phyloP scores from a whole-genome alignment of 2,329 filamentous ascomycete genomes.

The Zymoseptoria ardabiliae region DNA sequence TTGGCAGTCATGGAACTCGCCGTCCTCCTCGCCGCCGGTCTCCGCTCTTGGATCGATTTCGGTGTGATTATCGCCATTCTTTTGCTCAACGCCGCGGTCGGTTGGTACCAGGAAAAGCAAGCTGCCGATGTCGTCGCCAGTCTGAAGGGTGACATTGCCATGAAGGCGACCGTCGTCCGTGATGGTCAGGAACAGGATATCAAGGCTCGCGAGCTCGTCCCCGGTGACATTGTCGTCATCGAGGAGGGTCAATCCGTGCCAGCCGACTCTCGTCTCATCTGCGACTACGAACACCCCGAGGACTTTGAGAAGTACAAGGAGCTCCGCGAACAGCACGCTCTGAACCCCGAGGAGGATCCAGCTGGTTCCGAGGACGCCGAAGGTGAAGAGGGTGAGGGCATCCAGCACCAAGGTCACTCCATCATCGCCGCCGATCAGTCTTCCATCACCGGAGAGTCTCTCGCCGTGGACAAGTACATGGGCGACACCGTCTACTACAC shows the following conservation, averaged over 20 bases:
- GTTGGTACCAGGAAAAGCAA: constrained; percentile 78
- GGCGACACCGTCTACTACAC: constrained; percentile 71
- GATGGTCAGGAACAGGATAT: constrained; percentile 62
- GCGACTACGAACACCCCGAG: constrained; percentile 61
- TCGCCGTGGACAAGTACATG: constrained; percentile 74
- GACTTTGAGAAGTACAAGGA: constrained; percentile 61
- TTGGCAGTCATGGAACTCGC: constrained; percentile 65
- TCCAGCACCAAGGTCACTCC: constrained; percentile 56
- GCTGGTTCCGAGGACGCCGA: constrained; percentile 55
- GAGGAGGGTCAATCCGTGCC: constrained; percentile 67
- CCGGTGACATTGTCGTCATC: constrained; percentile 67
- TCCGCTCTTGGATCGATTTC: constrained; percentile 69
- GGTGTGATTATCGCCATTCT: constrained; percentile 73
- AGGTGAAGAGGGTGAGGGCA: constrained; percentile 50
- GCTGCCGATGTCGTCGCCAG: constrained; percentile 68
- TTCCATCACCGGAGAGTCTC: constrained; percentile 73
- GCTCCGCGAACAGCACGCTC: constrained; percentile 48
- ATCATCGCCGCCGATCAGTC: constrained; percentile 70
- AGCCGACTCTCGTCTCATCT: constrained; percentile 64
- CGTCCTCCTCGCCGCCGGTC: constrained; percentile 65
- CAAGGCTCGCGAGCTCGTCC: constrained; percentile 65
- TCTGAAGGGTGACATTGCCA: constrained; percentile 71
- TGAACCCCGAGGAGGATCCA: constrained; percentile 51
- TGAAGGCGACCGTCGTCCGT: constrained; percentile 62
- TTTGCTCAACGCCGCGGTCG: constrained; percentile 65